Base-by-base conservation (phyloP, 495 filamentous ascomycete genomes). In the Annulohypoxylon moriforme region DNA sequence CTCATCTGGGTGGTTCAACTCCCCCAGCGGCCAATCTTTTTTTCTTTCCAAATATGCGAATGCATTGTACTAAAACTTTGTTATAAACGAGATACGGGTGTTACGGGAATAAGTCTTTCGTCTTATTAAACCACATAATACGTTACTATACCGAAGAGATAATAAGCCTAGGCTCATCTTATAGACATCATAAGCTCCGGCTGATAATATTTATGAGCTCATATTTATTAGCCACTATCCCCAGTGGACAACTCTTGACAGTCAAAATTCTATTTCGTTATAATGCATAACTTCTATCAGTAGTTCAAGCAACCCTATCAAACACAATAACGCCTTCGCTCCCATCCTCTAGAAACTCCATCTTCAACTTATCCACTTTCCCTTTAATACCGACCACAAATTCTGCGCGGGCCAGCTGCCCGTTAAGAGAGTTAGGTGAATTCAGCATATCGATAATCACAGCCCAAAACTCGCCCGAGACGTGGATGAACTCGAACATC, bases 381-480 rank as follows among this genome's bases (percentile, higher is more conserved):
- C 84, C 84, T 24, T 69, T 71, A 1, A 72, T 68, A 14, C 79
- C 77, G 14, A 86, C 52, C 22, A 74, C 69, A 34, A 85, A 85
- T 56, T 82, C 80, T 7, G 76, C 80, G n/a, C 75, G 74, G 2
- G 64, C 66, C 16, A 74, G 74, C 47, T 66, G 64, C 9, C 49
- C 33, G 50, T 62, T 60, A 52, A 74, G 62, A 42, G 58, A 34
- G 33, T 74, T 74, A 27, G 67, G 62, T 34, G 60, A 34, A 3
- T 71, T 67, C 27, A 71, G 24, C n/a, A 70, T 36, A 29, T 74
- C 69, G 59, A 67, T 31, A 40, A 73, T 75, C 40, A 77, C 76
- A 13, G 77, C 74, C 75, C 76, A 80, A 60, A 69, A 76, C 59
- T 80, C 79, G 5, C 77, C 79, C 10, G 76, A 76, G 3, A 81